Conservation (phyloP, 148 eudicot species). For the Spergularia marina region DNA sequence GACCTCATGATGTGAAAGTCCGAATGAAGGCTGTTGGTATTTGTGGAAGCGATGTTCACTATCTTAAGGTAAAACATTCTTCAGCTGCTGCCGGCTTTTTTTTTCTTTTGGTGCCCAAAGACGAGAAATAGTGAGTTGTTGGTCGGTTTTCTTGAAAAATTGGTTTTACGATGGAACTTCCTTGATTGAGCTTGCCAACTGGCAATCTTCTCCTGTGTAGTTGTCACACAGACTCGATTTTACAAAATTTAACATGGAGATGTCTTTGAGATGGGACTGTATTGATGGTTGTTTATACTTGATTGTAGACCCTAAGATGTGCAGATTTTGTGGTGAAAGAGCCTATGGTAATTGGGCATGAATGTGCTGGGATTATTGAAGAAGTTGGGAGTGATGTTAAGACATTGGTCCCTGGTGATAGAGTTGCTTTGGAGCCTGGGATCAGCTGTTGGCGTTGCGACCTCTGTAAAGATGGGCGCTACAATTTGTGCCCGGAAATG, state of each 20-base stretch:
- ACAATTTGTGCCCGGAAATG: conserved; percentile 86
- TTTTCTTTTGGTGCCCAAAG: background rate
- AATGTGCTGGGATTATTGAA: conserved; percentile 82
- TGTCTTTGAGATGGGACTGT: background rate
- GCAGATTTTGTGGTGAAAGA: conserved; percentile 81
- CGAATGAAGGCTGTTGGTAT: conserved; percentile 98
- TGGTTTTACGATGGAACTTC: no score
- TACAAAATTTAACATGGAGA: background rate
- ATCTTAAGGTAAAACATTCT: conserved; percentile 73
- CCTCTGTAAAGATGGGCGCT: conserved; percentile 67
- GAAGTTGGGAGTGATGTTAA: conserved; percentile 82
- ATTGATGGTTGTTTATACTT: background rate
- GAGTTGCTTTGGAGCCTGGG: conserved; percentile 87
- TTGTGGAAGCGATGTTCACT: conserved; percentile 99
- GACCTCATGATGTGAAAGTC: conserved; percentile 85
- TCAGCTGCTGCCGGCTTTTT: no score
- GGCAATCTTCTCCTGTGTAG: no score
- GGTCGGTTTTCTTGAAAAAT: no score
- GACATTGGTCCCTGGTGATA: conserved; percentile 48
- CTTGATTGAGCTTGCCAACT: no score
- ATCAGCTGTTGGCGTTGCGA: conserved; percentile 72
- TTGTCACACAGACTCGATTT: no score
- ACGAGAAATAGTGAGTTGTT: no score
- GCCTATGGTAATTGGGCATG: conserved; percentile 91
- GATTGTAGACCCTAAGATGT: conserved; percentile 51